Evolutionary conservation across 345 rosid species (phyloP), one percentile per base, ranked within the genome.

Genomic region (Erodium maritimum): DNA sequence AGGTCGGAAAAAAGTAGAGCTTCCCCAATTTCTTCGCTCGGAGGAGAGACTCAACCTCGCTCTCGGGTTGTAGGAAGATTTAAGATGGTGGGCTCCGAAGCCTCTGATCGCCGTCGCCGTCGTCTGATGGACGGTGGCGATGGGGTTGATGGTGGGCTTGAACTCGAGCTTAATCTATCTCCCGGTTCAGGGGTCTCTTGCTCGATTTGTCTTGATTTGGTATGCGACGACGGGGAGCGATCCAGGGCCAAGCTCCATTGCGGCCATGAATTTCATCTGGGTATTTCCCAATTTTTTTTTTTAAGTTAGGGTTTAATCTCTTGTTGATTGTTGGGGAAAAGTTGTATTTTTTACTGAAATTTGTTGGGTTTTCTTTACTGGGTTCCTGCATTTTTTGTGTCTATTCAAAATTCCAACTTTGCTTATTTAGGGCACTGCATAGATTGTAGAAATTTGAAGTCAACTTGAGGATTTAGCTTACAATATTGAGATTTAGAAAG

Each of bases 181-280:
- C 64, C 80, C 6, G 51, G 42, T 58, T 61, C 74, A 48, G 82
- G 69, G 11, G 70, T 79, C 19, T 62, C 80, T 2, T 86, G 94
- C 76, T 79, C 94, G 69, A 86, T 86, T 74, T 86, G 94, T 62
- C 82, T 83, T 33, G 87, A 83, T 23, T 21, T 61, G 72, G 82
- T 86, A 25, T 58, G 67, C 37, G 79, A 71, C 52, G 74, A 80
- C 52, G 81, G 74, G 23, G n/a, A 56, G 64, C 77, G 94, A 77
- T 86, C 94, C 70, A 72, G 22, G 50, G 87, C 89, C 67, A 81
- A 79, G 75, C 87, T 86, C 62, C 85, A 71, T 56, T 86, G 94
- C 54, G 90, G 89, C 48, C 89, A 86, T 57, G 67, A 76, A 58
- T 86, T 86, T 52, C 89, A 83, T 75, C 73, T 86, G 55, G 94